Evolutionary conservation across 805 yeast genomes (phyloP), one percentile per base, ranked within the genome.

Genomic region (Brettanomyces bruxellensis): DNA sequence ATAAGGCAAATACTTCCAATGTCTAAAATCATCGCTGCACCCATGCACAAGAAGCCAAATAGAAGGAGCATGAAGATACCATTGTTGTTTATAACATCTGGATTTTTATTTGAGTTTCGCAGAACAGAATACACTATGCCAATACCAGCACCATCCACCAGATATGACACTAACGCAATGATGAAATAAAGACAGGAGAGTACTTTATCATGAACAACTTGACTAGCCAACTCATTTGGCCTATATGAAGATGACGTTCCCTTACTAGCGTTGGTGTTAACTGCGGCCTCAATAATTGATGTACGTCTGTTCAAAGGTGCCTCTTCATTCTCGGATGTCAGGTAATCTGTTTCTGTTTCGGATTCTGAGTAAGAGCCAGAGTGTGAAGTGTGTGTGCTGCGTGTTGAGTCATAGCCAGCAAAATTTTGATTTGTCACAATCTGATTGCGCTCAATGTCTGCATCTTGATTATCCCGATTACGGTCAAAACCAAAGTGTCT

Each of bases 1-100:
- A 69, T 60, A n/a, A 78, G 58, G 32, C 74, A 69, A 41, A 73
- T 59, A 3, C 77, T 68, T n/a, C 68, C 59, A 7, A 70, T 65
- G 14, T 72, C 61, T 25, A 76, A 61, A 2, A 66, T 55, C 38
- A 75, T 56, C 14, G 76, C 61, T n/a, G 74, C 55, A 4, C 68
- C 45, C 45, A 75, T 58, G 4, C 79, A 71, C 9, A 69, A 53
- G 23, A 62, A 48, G 4, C 70, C 65, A 40, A 73, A 64, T 14
- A 68, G 56, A 8, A 60, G 47, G 14, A 68, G 47, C 25, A 64
- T 43, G 3, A 63, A 47, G 1, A 56, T 14, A 12, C 64, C 57
- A 22, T 47, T 43, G 22, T 48, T 40, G 34, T 25, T 32, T n/a
- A 35, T 14, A n/a, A 18, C 34, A 4, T 32, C 45, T 9, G 45